These are phyloP conservation scores for Microascus cirrosus DNA, from an alignment of 2,329 filamentous ascomycete genomes.

Conservation along the genomic window DNA sequence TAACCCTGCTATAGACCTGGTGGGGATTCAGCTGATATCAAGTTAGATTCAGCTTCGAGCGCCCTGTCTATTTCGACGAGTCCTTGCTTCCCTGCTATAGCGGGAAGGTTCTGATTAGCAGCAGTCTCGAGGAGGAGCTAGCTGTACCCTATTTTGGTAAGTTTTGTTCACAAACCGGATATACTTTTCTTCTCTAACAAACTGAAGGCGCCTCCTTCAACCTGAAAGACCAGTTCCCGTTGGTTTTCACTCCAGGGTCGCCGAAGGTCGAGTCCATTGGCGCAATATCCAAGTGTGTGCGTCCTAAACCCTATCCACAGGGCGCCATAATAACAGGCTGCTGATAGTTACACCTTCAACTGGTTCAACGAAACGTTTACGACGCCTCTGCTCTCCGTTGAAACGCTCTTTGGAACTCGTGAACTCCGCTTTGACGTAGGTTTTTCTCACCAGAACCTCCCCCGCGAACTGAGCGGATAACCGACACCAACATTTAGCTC, in stretches of 20 bases:
- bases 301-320: not conserved
- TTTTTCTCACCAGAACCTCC: not conserved
- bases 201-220: not conserved
- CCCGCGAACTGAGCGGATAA: too few relatives aligned
- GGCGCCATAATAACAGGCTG: not conserved
- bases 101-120: constrained; percentile 28
- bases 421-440: constrained; percentile 9
- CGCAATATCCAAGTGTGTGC: not conserved
- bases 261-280: not conserved
- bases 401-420: constrained; percentile 7
- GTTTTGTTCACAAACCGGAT: not conserved
- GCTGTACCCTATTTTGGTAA: constrained; percentile 24
- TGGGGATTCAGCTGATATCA: not conserved
- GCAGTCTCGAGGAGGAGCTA: constrained; percentile 26
- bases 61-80: constrained; percentile 12
- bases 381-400: not conserved
- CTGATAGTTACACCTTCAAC: constrained; percentile 1
- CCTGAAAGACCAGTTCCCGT: constrained; percentile 1
- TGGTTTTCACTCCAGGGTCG: not conserved
- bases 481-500: constrained; percentile 1
- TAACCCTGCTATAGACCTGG: too few relatives aligned
- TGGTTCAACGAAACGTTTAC: constrained; percentile 2
- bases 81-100: constrained; percentile 28
- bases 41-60: constrained; percentile 14
- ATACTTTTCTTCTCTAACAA: not conserved